Base-by-base conservation (phyloP, 495 filamentous ascomycete species). In the Aspergillus biplanus region DNA sequence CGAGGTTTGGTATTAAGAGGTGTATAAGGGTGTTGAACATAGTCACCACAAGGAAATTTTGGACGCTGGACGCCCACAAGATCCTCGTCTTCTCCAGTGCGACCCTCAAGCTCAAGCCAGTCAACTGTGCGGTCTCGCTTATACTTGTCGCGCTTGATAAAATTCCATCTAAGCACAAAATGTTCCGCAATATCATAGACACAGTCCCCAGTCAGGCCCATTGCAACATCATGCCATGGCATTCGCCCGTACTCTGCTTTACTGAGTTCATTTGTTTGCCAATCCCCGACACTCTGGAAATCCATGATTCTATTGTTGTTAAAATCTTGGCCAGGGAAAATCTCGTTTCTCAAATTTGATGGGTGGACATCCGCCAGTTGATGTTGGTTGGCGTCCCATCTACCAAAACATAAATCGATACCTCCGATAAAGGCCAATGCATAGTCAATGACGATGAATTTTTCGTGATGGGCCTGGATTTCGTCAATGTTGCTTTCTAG, bases 231-330 rank as follows among this genome's bases (percentile, higher is more conserved):
- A 69, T 98, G 94, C 94, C 94, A 98, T 1, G 94, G 94, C 94
- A 98, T 97, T 33, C 94, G 87, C 31, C 93, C 93, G 65, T 90
- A 96, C 37, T 97, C 92, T 0, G 89, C 86, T 78, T 97, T 97
- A 73, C 85, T 90, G n/a, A 98, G 78, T 70, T 96, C 90, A 68
- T 98, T 98, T 52, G 87, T 85, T 73, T 93, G 91, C 94, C 94
- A 98, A 69, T 97, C 89, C 8, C 90, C 70, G 21, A 99, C 95
- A 27, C 86, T 89, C 67, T 97, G 82, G 75, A 97, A 97, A 69
- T 99, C 94, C 90, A 97, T 91, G 68, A 99, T 88, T 5, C 94
- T 90, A 71, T 96, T 97, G 73, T 91, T 92, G 75, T 97, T 96
- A 80, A 92, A 98, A 65, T 97, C 94, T 71, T 99, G 94, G 13